Conservation (phyloP, 805 yeast genomes). For the Schwanniomyces yamadae region DNA sequence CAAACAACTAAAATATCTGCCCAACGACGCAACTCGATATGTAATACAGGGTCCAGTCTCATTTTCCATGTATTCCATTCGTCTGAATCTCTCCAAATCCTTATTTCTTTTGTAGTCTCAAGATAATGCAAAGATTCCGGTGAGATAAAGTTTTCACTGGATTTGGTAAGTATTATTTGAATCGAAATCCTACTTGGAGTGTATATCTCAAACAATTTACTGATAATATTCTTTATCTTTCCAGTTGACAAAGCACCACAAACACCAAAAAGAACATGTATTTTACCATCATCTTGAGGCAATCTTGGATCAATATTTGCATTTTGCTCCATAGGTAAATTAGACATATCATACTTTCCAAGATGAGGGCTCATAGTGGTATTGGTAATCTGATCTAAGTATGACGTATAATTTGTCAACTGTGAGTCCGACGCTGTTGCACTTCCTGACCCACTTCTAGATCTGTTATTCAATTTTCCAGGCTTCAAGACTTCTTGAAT, state of each 20-base stretch:
- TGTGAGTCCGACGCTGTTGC: conserved; percentile 24
- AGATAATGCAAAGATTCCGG: conserved; percentile 42
- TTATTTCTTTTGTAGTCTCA: conserved; percentile 42
- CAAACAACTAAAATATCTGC: conserved; percentile 91
- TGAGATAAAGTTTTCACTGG: conserved; percentile 52
- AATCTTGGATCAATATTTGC: conserved; percentile 53
- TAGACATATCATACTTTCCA: too few relatives aligned
- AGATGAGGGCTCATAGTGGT: conserved; percentile 9
- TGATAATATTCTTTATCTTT: conserved; percentile 52
- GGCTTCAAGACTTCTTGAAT: conserved; percentile 66
- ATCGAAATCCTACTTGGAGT: conserved; percentile 49
- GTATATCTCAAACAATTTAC: conserved; percentile 52
- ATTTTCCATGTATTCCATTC: conserved; percentile 75
- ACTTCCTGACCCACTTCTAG: conserved; percentile 39
- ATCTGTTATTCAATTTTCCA: conserved; percentile 27
- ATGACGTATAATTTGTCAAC: conserved; percentile 4
- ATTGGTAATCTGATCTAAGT: conserved; percentile 9
- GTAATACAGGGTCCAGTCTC: conserved; percentile 87
- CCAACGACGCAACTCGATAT: conserved; percentile 94
- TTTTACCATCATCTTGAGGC: conserved; percentile 53
- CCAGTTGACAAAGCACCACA: conserved; percentile 56
- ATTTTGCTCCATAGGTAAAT: conserved; percentile 32
- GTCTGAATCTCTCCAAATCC: conserved; percentile 57
- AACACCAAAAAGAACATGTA: conserved; percentile 56
- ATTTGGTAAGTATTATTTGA: conserved; percentile 53